A percentile compares a stretch with the other conserved stretches of the same genome.
Evolutionary conservation across 2,329 filamentous ascomycete species (phyloP).

Genomic region (Colletotrichum limetticola): DNA sequence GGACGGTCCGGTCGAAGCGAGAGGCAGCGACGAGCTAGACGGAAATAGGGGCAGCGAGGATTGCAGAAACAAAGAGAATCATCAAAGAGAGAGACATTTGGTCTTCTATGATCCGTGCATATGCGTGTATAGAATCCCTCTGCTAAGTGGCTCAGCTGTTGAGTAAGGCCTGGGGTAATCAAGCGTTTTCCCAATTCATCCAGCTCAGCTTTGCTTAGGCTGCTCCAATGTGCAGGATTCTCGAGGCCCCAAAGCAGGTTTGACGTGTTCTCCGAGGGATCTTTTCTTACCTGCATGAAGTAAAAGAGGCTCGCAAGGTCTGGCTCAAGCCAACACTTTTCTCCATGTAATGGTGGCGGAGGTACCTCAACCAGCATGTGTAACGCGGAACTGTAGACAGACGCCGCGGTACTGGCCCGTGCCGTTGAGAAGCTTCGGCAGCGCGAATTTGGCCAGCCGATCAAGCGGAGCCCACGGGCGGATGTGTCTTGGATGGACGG

Average conservation of each 20-base stretch:
- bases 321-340: background rate
- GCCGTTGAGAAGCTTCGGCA: conserved; percentile 11
- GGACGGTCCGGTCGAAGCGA: background rate
- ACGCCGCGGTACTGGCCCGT: background rate
- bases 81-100: background rate
- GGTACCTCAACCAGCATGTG: background rate
- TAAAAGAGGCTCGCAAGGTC: background rate
- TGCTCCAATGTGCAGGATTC: background rate
- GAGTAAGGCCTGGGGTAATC: background rate
- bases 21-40: conserved; percentile 18
- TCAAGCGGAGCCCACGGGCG: background rate
- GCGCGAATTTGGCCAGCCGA: conserved; percentile 18
- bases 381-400: background rate
- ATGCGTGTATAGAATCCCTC: background rate
- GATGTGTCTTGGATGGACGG: background rate
- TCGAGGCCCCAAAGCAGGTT: background rate
- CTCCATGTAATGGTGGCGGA: background rate
- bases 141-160: background rate
- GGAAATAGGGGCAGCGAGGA: background rate
- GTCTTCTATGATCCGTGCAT: conserved; percentile 16
- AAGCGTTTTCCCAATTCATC: background rate
- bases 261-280: conserved; percentile 16
- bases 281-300: conserved; percentile 1
- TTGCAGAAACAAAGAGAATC: background rate
- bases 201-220: background rate